Base-by-base conservation (phyloP, 306 rosid genomes). In the Cucurbita moschata region DNA sequence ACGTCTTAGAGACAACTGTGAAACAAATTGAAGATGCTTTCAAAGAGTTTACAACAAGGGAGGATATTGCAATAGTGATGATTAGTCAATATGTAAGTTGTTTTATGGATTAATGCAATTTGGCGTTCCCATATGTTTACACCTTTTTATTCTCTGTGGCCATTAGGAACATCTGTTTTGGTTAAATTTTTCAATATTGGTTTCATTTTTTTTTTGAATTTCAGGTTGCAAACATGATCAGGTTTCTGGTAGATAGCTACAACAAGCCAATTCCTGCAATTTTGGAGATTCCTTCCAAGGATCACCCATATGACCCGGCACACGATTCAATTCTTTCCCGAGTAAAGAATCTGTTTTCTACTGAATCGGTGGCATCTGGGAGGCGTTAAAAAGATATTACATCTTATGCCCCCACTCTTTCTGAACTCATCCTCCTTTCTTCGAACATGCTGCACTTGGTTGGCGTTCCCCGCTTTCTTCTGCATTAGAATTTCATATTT, bases 221-320 rank as follows among this genome's bases (percentile, higher is more conserved):
- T 76, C 90, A 94, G 99, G 97, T 91, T 38, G 99, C 99, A 61
- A 94, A 89, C 78, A 89, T 91, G 99, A 89, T 91, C 73, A 86
- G 96, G 87, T 87, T 91, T 84, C 80, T 94, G 67, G 96, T 91
- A 30, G 95, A 94, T 81, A 91, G 95, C 87, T 94, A 91, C 76
- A 89, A 89, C 64, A 91, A 87, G 79, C 97, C 97, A 16, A 71
- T 94, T 80, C 99, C 97, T 26, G 96, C 96, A 13, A 94, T 94
- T 19, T 82, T 94, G 77, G 99, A 94, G 82, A 94, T 94, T 76
- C 97, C 97, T 44, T 94, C 99, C 23, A 91, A 91, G 80, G 95
- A 94, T 77, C 99, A 91, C 73, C 97, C 99, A 2, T 94, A 94
- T 60, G 99, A 94, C 76, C 97, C 96, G 16, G 47, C 99, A 3